phyloP scores from a whole-genome alignment of 495 filamentous ascomycete genomes.

The Daldinia bambusicola region DNA sequence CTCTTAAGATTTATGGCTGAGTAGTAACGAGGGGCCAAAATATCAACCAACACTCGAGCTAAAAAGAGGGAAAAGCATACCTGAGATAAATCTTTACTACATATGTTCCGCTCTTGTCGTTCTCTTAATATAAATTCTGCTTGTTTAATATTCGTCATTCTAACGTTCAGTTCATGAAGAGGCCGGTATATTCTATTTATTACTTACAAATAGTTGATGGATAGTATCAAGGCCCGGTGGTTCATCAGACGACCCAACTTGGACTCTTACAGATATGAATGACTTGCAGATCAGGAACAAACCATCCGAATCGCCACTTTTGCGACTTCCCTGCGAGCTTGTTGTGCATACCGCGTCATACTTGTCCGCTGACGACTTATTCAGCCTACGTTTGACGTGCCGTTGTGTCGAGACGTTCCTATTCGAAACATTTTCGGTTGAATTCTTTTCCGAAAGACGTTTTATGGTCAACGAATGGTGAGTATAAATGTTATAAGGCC shows the following conservation, averaged over 20 bases:
- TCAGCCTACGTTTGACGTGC: conserved; percentile 51
- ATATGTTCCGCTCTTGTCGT: not conserved
- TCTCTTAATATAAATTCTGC: not conserved
- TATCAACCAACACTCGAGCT: conserved; percentile 23
- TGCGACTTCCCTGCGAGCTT: conserved; percentile 42
- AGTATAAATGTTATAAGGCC: not conserved
- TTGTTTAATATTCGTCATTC: not conserved
- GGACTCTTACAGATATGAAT: conserved; percentile 11
- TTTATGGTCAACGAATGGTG: conserved; percentile 56
- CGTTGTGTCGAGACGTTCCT: conserved; percentile 50
- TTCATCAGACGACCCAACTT: conserved; percentile 15
- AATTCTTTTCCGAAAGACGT: conserved; percentile 58
- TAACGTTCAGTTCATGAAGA: not conserved
- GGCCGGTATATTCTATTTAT: not conserved
- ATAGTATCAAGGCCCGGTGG: conserved; percentile 1
- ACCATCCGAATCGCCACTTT: conserved; percentile 34
- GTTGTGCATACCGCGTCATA: conserved; percentile 37
- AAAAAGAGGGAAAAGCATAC: conserved; percentile 4
- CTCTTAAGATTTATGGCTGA: conserved; percentile 27
- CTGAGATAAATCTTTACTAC: not conserved
- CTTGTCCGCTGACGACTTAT: conserved; percentile 36
- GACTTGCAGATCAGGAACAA: conserved; percentile 32
- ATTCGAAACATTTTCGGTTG: conserved; percentile 51
- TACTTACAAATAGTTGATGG: not conserved
- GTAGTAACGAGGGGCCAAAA: not conserved